phyloP scores from a whole-genome alignment of 768 basidiomycete genomes.

The Hydnomerulius pinastri region DNA sequence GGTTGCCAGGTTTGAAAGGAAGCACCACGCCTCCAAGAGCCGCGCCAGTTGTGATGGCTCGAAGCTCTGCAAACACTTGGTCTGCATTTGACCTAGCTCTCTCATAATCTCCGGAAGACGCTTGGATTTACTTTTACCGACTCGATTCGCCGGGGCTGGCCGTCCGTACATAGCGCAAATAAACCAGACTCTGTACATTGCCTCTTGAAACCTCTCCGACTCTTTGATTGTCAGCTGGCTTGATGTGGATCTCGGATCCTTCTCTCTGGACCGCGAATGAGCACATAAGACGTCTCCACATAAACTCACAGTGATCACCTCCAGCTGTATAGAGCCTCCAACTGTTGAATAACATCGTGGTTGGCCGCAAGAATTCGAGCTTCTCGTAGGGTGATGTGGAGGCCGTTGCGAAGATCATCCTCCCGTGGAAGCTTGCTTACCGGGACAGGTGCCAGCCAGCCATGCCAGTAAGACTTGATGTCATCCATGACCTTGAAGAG shows the following conservation, averaged over 20 bases:
- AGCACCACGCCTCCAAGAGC: constrained; percentile 10
- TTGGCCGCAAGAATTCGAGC: constrained; percentile 14
- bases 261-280: constrained; percentile 31
- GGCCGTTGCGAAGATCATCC: constrained; percentile 1
- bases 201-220: constrained; percentile 31
- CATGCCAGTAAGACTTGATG: constrained; percentile 17
- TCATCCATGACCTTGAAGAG: constrained; percentile 16
- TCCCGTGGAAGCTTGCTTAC: constrained; percentile 14
- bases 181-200: constrained; percentile 32
- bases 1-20: constrained; percentile 9
- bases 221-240: constrained; percentile 35
- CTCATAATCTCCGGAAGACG: constrained; percentile 3
- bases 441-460: constrained; percentile 14
- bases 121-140: constrained; percentile 10
- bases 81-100: constrained; percentile 2
- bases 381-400: constrained; percentile 10
- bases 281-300: not conserved
- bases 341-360: constrained; percentile 14
- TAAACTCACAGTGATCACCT: constrained; percentile 12
- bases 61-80: constrained; percentile 11
- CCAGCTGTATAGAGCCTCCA: constrained; percentile 21
- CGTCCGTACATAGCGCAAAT: constrained; percentile 15
- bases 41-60: not conserved
- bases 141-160: constrained; percentile 9
- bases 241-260: constrained; percentile 34